phyloP scores from a whole-genome alignment of 179 eudicot species.

The Spinacia oleracea region DNA sequence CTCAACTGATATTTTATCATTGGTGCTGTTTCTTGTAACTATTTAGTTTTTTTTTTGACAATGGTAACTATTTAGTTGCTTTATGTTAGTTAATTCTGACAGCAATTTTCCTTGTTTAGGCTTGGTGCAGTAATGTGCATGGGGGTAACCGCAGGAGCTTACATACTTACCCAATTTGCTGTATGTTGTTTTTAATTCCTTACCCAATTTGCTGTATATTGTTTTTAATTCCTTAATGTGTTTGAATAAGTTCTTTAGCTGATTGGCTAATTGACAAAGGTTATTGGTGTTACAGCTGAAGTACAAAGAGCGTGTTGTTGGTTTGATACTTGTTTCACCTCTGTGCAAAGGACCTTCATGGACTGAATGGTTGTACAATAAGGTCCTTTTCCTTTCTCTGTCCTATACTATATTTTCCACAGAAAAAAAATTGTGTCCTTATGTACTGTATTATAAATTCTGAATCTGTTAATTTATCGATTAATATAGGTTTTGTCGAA shows the following conservation, averaged over 20 bases:
- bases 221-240: not conserved
- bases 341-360: conserved; percentile 87
- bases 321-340: conserved; percentile 94
- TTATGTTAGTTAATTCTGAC: conserved; percentile 21
- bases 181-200: conserved; percentile 64
- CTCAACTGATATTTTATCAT: not conserved
- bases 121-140: conserved; percentile 98
- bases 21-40: not conserved
- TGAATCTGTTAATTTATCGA: conserved; percentile 17
- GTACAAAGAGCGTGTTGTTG: conserved; percentile 84
- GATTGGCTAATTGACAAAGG: conserved; percentile 12
- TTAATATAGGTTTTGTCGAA: conserved; percentile 78
- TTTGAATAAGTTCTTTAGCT: conserved; percentile 1
- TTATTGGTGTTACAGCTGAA: conserved; percentile 61
- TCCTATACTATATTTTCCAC: not conserved
- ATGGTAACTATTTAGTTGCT: too few species aligned
- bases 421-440: not conserved
- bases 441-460: conserved; percentile 2
- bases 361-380: conserved; percentile 96
- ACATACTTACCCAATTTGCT: conserved; percentile 87
- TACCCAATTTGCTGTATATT: conserved; percentile 86
- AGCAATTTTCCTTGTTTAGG: conserved; percentile 46
- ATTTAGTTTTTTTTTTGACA: too few species aligned
- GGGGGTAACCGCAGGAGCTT: conserved; percentile 98
- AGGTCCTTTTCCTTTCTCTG: conserved; percentile 41